Conservation (phyloP, 192 early-diverging fungal species). For the Gaertneriomyces semiglobifer region DNA sequence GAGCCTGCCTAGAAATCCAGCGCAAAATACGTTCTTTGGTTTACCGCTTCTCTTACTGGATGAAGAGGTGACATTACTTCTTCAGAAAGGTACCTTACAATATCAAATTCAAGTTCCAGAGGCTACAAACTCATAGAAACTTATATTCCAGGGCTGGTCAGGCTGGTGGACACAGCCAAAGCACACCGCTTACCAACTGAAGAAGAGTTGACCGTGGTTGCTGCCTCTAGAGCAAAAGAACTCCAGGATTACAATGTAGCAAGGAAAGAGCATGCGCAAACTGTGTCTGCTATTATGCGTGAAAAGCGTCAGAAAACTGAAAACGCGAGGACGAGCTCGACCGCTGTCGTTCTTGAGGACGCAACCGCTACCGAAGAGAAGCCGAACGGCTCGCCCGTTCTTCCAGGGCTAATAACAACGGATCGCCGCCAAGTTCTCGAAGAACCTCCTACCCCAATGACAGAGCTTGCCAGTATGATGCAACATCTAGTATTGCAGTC, state of each 20-base stretch:
- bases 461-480: slow-evolving; percentile 13
- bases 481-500: slow-evolving; percentile 1
- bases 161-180: slow-evolving; percentile 16
- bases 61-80: slow-evolving; percentile 66
- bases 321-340: too few relatives aligned
- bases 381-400: too few relatives aligned
- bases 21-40: slow-evolving; percentile 74
- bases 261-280: neutral
- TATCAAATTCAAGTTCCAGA: neutral
- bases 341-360: too few relatives aligned
- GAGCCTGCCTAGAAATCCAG: slow-evolving; percentile 61
- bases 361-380: too few relatives aligned
- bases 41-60: slow-evolving; percentile 69
- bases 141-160: slow-evolving; percentile 8
- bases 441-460: neutral
- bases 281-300: too few relatives aligned
- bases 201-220: neutral
- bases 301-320: too few relatives aligned
- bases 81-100: slow-evolving; percentile 32
- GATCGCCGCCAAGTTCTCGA: too few relatives aligned
- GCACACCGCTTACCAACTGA: slow-evolving; percentile 11
- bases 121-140: neutral
- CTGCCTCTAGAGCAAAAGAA: slow-evolving; percentile 16
- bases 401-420: too few relatives aligned
- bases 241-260: neutral